Evolutionary conservation across 2,329 filamentous ascomycete species (phyloP).

Genomic region (Botryotinia calthae): DNA sequence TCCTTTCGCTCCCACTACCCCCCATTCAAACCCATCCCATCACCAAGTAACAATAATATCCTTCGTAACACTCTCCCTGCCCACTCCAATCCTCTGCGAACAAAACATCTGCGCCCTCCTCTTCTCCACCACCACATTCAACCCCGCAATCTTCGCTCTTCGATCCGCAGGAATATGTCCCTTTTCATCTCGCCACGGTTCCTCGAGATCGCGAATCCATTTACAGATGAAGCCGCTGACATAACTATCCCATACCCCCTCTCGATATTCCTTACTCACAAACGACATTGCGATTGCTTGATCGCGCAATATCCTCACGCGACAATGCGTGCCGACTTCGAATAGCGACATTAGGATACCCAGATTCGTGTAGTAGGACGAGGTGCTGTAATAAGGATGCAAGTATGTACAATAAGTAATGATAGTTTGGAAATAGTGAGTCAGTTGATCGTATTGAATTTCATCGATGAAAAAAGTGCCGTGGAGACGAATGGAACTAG

Average conservation of each 20-base stretch:
- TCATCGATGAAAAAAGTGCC: slow-evolving; percentile 17
- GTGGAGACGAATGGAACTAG: slow-evolving; percentile 16
- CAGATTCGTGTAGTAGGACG: slow-evolving; percentile 22
- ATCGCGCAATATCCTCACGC: slow-evolving; percentile 12
- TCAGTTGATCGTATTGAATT: slow-evolving; percentile 21
- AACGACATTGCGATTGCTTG: slow-evolving; percentile 21
- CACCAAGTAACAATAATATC: slow-evolving; percentile 9
- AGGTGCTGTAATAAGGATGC: slow-evolving; percentile 10
- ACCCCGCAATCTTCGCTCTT: neutral
- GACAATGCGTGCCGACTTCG: slow-evolving; percentile 23
- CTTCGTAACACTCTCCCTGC: neutral
- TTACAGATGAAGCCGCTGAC: slow-evolving; percentile 4
- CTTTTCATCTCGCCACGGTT: slow-evolving; percentile 20
- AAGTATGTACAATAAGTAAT: slow-evolving; percentile 16
- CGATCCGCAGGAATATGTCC: neutral
- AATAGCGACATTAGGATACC: slow-evolving; percentile 24
- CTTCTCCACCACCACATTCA: neutral
- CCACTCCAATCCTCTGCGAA: neutral
- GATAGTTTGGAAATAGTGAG: slow-evolving; percentile 18
- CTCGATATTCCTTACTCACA: slow-evolving; percentile 19
- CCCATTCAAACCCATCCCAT: neutral
- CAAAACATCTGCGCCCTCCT: slow-evolving; percentile 8
- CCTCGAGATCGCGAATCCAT: slow-evolving; percentile 22
- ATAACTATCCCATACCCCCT: slow-evolving; percentile 25
- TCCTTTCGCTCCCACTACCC: neutral